Conservation (phyloP, 257 asterid genomes). For the Striga asiatica region DNA sequence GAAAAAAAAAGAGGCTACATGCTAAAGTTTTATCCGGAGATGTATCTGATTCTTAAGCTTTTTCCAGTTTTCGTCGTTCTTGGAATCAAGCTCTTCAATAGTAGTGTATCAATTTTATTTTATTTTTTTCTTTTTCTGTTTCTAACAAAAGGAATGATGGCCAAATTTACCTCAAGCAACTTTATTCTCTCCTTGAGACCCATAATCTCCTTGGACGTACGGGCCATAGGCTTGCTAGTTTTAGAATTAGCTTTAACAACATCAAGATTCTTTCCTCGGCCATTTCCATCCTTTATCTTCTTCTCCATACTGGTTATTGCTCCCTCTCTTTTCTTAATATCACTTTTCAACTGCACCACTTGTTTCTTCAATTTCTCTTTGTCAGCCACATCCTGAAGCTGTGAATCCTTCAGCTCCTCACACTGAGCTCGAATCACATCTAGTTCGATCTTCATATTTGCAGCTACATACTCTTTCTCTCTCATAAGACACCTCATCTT, state of each 20-base stretch:
- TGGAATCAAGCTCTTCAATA: background rate
- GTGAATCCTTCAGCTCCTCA: constrained; percentile 23
- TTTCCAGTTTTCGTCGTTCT: background rate
- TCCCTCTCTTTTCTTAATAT: constrained; percentile 54
- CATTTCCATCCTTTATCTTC: constrained; percentile 41
- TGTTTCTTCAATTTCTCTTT: constrained; percentile 53
- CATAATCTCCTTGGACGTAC: constrained; percentile 47
- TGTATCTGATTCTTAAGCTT: too few species aligned
- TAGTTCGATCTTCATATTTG: constrained; percentile 31
- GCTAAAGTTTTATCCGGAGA: too few species aligned
- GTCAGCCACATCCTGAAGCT: constrained; percentile 34
- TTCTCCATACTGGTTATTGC: constrained; percentile 36
- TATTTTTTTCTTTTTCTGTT: too few species aligned
- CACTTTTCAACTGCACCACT: constrained; percentile 37
- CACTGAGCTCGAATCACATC: constrained; percentile 29
- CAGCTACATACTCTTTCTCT: constrained; percentile 38
- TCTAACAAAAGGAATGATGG: background rate
- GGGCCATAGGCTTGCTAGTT: constrained; percentile 26
- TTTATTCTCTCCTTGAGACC: constrained; percentile 63
- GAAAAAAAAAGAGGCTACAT: too few species aligned
- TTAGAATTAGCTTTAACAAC: constrained; percentile 30
- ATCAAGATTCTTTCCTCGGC: constrained; percentile 24
- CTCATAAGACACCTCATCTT: constrained; percentile 24
- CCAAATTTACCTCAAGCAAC: constrained; percentile 59
- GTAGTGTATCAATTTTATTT: too few species aligned